Evolutionary conservation across 108 stramenopile species (phyloP).

Genomic region (Cyclotella atomus): DNA sequence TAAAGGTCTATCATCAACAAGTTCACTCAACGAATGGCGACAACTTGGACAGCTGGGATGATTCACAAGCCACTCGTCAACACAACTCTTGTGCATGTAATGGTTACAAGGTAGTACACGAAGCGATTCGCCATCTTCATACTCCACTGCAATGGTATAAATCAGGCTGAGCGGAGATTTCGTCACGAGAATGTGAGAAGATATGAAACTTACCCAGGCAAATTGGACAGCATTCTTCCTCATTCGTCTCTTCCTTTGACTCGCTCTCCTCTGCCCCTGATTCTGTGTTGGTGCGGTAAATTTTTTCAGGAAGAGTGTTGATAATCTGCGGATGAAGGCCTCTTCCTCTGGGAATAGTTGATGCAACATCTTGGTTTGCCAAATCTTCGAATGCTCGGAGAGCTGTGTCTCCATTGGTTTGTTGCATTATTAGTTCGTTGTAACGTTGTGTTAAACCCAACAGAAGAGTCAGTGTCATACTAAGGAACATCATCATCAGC

Average conservation of each 20-base stretch:
- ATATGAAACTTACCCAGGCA: conserved; percentile 40
- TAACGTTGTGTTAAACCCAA: conserved; percentile 51
- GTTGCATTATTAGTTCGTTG: conserved; percentile 39
- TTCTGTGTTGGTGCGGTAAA: conserved; percentile 32
- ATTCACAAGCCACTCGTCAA: conserved; percentile 61
- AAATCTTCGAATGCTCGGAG: conserved; percentile 15
- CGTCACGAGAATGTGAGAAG: not conserved
- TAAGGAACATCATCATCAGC: conserved; percentile 59
- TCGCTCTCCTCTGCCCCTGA: conserved; percentile 9
- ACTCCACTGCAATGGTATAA: conserved; percentile 48
- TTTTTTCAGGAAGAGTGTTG: conserved; percentile 58
- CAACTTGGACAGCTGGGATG: conserved; percentile 51
- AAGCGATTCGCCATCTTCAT: conserved; percentile 61
- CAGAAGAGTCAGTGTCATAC: conserved; percentile 48
- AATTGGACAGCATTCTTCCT: conserved; percentile 56
- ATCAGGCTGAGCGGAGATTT: not conserved
- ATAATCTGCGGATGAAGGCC: conserved; percentile 56
- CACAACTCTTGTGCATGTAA: conserved; percentile 59
- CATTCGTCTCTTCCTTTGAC: conserved; percentile 25
- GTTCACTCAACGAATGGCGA: conserved; percentile 50
- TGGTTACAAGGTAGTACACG: conserved; percentile 66
- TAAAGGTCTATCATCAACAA: conserved; percentile 50
- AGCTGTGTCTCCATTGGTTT: conserved; percentile 42
- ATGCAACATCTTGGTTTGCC: conserved; percentile 32
- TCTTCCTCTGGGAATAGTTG: conserved; percentile 34